Base-by-base conservation (phyloP, 306 rosid genomes). In the Mimosa pudica region DNA sequence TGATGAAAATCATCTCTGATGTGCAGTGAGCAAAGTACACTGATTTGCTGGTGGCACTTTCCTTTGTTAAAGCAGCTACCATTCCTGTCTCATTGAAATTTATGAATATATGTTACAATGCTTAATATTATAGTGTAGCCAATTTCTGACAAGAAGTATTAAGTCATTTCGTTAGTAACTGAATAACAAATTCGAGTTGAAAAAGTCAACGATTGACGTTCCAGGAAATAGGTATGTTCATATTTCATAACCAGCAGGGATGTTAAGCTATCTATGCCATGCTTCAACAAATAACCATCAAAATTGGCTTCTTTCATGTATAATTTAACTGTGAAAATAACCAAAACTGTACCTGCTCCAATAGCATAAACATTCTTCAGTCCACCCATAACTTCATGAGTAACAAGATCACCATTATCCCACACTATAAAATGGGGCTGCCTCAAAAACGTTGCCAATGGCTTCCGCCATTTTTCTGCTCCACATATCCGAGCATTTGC, bases 371-470 rank as follows among this genome's bases (percentile, higher is more conserved):
- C 98, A 83, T 94, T 94, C 89, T 94, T 94, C 75, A 94, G 82
- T 67, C 98, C 98, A 54, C 98, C 98, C 98, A 94, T 94, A 20
- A 94, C 88, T 92, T 94, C 98, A 79, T 94, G 98, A 61, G 98
- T 94, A 78, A 94, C 90, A 85, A 94, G 97, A 67, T 94, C 98
- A 57, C 89, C 95, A 79, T 94, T 94, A 86, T 94, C 98, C 98
- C 98, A 94, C 70, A 94, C 97, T 51, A 91, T 64, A 68, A 94
- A 92, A 81, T 94, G 98, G 30, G 98, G 91, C 48, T 92, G 98
- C 89, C 97, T 92, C 82, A 94, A 80, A 86, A 94, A 91, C 83
- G 81, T 88, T 24, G 98, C 98, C 87, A 94, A 58, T 32, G 97
- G 86, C 85, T 91, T 92, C 85, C 97, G 84, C 98, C 98, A 94